phyloP scores from a whole-genome alignment of 768 basidiomycete species.

The Hypholoma sublateritium region DNA sequence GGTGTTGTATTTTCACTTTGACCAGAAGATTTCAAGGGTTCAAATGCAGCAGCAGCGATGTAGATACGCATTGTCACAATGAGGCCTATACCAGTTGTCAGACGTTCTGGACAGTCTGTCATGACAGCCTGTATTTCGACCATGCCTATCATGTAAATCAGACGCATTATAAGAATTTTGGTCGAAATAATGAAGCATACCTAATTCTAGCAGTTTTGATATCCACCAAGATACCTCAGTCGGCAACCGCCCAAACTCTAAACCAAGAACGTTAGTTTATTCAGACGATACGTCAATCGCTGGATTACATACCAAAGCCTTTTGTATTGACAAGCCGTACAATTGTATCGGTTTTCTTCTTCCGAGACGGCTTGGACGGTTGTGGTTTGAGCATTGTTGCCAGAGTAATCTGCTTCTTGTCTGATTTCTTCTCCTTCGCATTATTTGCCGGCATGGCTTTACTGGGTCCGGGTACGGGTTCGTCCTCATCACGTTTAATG shows the following conservation, averaged over 20 bases:
- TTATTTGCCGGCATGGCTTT: slow-evolving; percentile 21
- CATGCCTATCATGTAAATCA: slow-evolving; percentile 41
- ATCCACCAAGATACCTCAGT: slow-evolving; percentile 73
- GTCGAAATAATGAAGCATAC: slow-evolving; percentile 31
- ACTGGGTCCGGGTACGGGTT: slow-evolving; percentile 24
- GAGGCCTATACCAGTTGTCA: slow-evolving; percentile 75
- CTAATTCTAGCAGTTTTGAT: slow-evolving; percentile 69
- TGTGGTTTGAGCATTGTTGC: slow-evolving; percentile 65
- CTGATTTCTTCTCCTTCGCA: slow-evolving; percentile 33
- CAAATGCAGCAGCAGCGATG: slow-evolving; percentile 70
- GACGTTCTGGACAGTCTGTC: slow-evolving; percentile 71
- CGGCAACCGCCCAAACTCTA: slow-evolving; percentile 78
- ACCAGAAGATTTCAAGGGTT: slow-evolving; percentile 35
- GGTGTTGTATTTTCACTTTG: slow-evolving; percentile 31
- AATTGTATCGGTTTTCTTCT: slow-evolving; percentile 60
- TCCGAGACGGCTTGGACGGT: slow-evolving; percentile 44
- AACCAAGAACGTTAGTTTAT: not conserved
- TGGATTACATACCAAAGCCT: slow-evolving; percentile 57
- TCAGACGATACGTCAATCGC: not conserved
- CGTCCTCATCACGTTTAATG: slow-evolving; percentile 56
- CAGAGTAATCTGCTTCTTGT: slow-evolving; percentile 67
- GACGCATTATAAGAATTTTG: not conserved
- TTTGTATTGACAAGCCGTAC: slow-evolving; percentile 64
- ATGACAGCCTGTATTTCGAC: slow-evolving; percentile 70
- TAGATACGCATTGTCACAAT: slow-evolving; percentile 77